Percentiles rank a stretch among this genome's conserved stretches.
These are phyloP conservation scores for Debaryomyces robertsiae DNA, from an alignment of 1,139 yeast species.

Conservation along the genomic window DNA sequence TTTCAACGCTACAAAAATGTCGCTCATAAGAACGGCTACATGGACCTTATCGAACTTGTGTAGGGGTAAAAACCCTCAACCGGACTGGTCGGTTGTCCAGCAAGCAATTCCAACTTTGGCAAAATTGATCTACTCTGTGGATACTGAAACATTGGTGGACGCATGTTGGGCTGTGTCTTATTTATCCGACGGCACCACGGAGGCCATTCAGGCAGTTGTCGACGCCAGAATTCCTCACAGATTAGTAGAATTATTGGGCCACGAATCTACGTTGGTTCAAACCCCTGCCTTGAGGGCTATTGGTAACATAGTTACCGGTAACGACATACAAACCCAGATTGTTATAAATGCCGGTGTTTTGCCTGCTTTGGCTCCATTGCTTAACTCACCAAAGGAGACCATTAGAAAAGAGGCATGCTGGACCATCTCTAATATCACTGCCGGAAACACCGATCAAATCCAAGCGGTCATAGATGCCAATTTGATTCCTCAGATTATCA, in stretches of 20 bases:
- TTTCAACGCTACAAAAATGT: slow-evolving; percentile 79
- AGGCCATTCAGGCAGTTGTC: slow-evolving; percentile 94
- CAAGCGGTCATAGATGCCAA: slow-evolving; percentile 96
- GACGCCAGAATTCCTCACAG: slow-evolving; percentile 96
- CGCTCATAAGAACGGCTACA: slow-evolving; percentile 92
- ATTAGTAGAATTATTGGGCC: slow-evolving; percentile 84
- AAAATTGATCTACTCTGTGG: slow-evolving; percentile 85
- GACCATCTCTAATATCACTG: slow-evolving; percentile 97
- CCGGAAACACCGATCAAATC: slow-evolving; percentile 93
- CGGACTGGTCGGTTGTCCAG: slow-evolving; percentile 87
- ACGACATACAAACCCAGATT: slow-evolving; percentile 91
- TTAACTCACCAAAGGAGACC: slow-evolving; percentile 85
- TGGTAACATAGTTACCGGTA: slow-evolving; percentile 97
- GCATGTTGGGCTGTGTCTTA: slow-evolving; percentile 99
- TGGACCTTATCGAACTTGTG: slow-evolving; percentile 97
- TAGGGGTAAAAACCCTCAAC: slow-evolving; percentile 95
- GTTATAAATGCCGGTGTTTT: slow-evolving; percentile 93
- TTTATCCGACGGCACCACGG: slow-evolving; percentile 87
- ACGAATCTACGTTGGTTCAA: slow-evolving; percentile 84
- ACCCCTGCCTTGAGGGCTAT: slow-evolving; percentile 97
- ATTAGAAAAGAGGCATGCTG: slow-evolving; percentile 98
- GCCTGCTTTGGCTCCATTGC: slow-evolving; percentile 77
- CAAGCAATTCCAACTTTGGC: slow-evolving; percentile 91
- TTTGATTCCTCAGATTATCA: slow-evolving; percentile 88
- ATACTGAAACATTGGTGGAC: slow-evolving; percentile 91